Base-by-base conservation (phyloP, 192 early-diverging fungal genomes). In the Backusella mclennaniae region DNA sequence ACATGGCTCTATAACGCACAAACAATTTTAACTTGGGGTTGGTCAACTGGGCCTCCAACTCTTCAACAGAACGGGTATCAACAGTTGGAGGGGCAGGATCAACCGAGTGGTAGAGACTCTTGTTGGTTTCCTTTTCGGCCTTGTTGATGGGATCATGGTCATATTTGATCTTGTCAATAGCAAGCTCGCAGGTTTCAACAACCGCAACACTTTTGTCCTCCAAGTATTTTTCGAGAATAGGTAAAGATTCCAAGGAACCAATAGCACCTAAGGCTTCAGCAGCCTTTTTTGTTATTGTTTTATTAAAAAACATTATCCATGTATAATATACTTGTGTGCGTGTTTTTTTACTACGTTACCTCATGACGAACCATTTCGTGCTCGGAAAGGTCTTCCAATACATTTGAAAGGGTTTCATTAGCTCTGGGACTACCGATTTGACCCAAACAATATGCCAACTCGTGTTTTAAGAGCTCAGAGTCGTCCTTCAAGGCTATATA, bases 361-460 rank as follows among this genome's bases (percentile, higher is more conserved):
- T 99, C 98, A 81, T 99, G 98, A 5, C 98, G 89, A 66, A 98
- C 97, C 98, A 99, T 99, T 41, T 92, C 91, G 77, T 96, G 93
- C 77, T 97, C 89, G 19, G 81, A 76, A 69, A 78, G 82, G 53
- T 90, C 79, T n/a, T 83, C 87, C 75, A 99, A 85, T 11, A 97
- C 93, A 31, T 76, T 73, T 49, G 82, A 76, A 6, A 99, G 86
- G 19, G 88, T 83, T 0, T 86, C 86, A 52, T 96, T 91, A 15
- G 98, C 96, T 12, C 86, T 81, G 21, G 85, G 85, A 80, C 95
- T 95, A 77, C 91, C 89, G 90, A 96, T 98, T 86, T 99, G 98
- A 74, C 98, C 98, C 49, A 99, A 82, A 68, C 95, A 95, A 86
- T 98, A 99, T 67, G 96, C 96, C 46, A 99, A 84, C 83, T 99